Base-by-base conservation (phyloP, 2,329 filamentous ascomycete species). In the Aurifilum marmelostoma region DNA sequence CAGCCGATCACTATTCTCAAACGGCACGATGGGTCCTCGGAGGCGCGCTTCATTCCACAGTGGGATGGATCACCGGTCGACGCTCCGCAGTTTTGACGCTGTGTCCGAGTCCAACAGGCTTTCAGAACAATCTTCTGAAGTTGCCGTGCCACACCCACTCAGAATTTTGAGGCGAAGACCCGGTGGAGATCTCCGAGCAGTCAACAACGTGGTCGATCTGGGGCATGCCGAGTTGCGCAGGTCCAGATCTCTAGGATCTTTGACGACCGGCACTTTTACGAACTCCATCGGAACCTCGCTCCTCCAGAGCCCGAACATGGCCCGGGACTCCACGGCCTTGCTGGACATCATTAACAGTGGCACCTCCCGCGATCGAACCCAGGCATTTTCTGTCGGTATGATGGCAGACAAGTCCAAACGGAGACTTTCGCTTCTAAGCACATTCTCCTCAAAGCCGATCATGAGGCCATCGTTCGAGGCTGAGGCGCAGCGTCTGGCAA, bases 401-500 rank as follows among this genome's bases (percentile, higher is more conserved):
- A 79, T 90, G 67, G 83, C 87, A 2, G 85, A 87, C 69, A 78
- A 81, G 14, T 77, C 80, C 1, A 84, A 85, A 71, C 79, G 77
- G 9, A 77, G 80, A 18, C 72, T 86, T 37, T 89, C 88, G 0
- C 76, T 89, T 2, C 87, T 89, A 71, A 89, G 87, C 73, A 88
- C 87, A 0, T 84, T 87, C 71, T 89, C 87, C 5, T 89, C 88
- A 2, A 88, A 88, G 72, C 88, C 88, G 0, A 80, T 83, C 1
- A 88, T 89, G 86, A 85, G 88, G 4, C 86, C 88, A 1, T 97
- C 94, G 0, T 97, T 98, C 74, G 93, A 98, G 78, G 91, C 87
- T 2, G 94, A 97, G 75, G 93, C 97, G 1, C 90, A 94, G 69
- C 92, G 92, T 74, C 87, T 99, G 66, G 93, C 94, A 2, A 90